Conservation (phyloP, 768 basidiomycete genomes). For the Pholiota microspora region DNA sequence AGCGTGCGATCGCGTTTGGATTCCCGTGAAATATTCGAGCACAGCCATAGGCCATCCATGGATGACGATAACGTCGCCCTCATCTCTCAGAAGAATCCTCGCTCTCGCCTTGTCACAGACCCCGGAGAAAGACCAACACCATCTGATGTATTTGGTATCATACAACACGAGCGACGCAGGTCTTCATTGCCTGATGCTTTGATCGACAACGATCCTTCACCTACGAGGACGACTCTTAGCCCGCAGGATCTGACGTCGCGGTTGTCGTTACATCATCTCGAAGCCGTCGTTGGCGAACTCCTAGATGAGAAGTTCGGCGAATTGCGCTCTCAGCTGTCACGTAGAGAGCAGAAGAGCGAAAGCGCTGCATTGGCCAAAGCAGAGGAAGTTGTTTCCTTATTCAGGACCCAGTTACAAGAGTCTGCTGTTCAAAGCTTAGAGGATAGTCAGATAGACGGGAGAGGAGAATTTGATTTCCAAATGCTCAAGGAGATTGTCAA, state of each 20-base stretch:
- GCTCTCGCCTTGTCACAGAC: constrained; percentile 57
- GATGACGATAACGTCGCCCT: constrained; percentile 71
- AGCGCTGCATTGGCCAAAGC: constrained; percentile 40
- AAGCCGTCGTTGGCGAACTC: constrained; percentile 58
- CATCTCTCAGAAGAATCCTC: constrained; percentile 56
- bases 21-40: constrained; percentile 73
- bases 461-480: constrained; percentile 78
- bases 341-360: constrained; percentile 22
- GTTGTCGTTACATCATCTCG: constrained; percentile 59
- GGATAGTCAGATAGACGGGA: constrained; percentile 66
- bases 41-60: constrained; percentile 66
- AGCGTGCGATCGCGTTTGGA: constrained; percentile 74
- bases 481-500: constrained; percentile 69
- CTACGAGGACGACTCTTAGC: constrained; percentile 38
- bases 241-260: constrained; percentile 50
- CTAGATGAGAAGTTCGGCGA: constrained; percentile 68
- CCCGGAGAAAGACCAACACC: constrained; percentile 34
- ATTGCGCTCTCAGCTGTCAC: constrained; percentile 39
- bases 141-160: constrained; percentile 34
- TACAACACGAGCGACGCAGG: constrained; percentile 42
- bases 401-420: constrained; percentile 66
- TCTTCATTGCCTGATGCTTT: constrained; percentile 60
- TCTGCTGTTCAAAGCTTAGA: constrained; percentile 56
- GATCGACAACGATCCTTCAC: constrained; percentile 42
- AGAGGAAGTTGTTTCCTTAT: constrained; percentile 67